Evolutionary conservation across 1,139 yeast genomes (phyloP).

Genomic region (Lodderomyces jiufengensis): DNA sequence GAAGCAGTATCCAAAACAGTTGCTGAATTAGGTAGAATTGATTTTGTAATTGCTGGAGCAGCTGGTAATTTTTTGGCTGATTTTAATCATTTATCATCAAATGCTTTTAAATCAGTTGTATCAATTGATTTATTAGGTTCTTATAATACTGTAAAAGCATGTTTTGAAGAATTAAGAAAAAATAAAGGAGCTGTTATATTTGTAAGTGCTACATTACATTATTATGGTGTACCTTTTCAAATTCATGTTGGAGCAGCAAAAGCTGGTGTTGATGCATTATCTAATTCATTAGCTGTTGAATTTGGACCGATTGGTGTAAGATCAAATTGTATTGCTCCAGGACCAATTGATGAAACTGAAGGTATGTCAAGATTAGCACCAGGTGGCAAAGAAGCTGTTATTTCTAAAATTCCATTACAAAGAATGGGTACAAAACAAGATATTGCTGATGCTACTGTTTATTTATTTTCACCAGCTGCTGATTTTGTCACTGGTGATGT

Average conservation of each 20-base stretch:
- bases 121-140: conserved; percentile 84
- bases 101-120: conserved; percentile 84
- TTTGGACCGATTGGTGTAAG: conserved; percentile 84
- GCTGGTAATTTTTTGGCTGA: conserved; percentile 90
- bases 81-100: conserved; percentile 70
- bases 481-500: conserved; percentile 71
- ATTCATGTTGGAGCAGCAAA: conserved; percentile 89
- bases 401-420: conserved; percentile 62
- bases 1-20: conserved; percentile 67
- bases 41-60: conserved; percentile 89
- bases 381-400: conserved; percentile 3
- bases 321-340: conserved; percentile 83
- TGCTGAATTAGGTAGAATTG: conserved; percentile 64
- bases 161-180: conserved; percentile 58
- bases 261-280: conserved; percentile 87
- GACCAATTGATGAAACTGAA: conserved; percentile 78
- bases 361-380: conserved; percentile 59
- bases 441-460: conserved; percentile 83
- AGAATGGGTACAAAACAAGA: conserved; percentile 69
- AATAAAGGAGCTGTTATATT: conserved; percentile 72
- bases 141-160: conserved; percentile 81
- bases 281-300: conserved; percentile 80
- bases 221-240: conserved; percentile 83
- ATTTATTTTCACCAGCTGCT: conserved; percentile 75
- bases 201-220: conserved; percentile 83